Conservation (phyloP, 495 filamentous ascomycete genomes). For the Wilcoxina mikolae region DNA sequence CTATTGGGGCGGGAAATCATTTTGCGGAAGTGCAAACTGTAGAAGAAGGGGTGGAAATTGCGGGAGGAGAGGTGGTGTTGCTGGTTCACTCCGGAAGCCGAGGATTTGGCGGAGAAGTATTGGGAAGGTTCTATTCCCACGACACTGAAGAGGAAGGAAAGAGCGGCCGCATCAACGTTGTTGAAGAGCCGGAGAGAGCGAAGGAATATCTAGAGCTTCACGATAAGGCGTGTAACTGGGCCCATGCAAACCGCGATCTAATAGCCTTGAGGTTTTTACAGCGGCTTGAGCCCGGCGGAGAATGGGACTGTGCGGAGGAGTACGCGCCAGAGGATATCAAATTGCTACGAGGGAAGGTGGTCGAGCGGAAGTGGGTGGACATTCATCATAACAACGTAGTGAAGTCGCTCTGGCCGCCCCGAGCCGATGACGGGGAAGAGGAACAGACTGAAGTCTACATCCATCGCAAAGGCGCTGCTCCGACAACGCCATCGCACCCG, state of each 20-base stretch:
- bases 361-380: slow-evolving; percentile 29
- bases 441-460: slow-evolving; percentile 21
- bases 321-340: background rate
- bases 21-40: slow-evolving; percentile 30
- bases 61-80: slow-evolving; percentile 30
- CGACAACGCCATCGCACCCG: slow-evolving; percentile 11
- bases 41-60: slow-evolving; percentile 17
- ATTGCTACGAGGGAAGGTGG: slow-evolving; percentile 14
- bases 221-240: slow-evolving; percentile 30
- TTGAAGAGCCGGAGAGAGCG: slow-evolving; percentile 15
- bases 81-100: slow-evolving; percentile 33
- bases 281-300: slow-evolving; percentile 27
- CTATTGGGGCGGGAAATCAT: slow-evolving; percentile 33
- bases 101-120: slow-evolving; percentile 31
- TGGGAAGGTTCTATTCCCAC: slow-evolving; percentile 23
- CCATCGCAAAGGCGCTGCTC: slow-evolving; percentile 34
- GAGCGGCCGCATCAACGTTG: slow-evolving; percentile 14
- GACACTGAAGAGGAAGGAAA: slow-evolving; percentile 5
- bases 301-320: slow-evolving; percentile 18
- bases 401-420: slow-evolving; percentile 27
- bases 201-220: slow-evolving; percentile 28
- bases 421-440: background rate
- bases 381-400: slow-evolving; percentile 32
- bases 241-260: slow-evolving; percentile 29
- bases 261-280: slow-evolving; percentile 31